Evolutionary conservation across 164 flowering plant species (phyloP).

Genomic region (Aristolochia fimbriata): DNA sequence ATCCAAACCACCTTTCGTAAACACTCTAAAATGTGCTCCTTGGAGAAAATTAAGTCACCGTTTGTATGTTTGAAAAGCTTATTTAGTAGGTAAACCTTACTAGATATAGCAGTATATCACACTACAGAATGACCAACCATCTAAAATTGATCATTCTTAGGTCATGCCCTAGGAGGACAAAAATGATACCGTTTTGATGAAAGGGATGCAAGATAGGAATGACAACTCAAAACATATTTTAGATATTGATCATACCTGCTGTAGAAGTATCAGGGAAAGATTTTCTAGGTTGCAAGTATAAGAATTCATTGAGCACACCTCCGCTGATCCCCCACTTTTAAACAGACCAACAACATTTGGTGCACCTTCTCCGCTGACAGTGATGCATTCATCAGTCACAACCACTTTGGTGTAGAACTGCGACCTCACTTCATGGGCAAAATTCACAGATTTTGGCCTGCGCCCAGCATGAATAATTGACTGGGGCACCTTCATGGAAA

Average conservation of each 20-base stretch:
- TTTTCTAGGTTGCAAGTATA: slow-evolving; percentile 71
- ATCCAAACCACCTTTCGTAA: too few species aligned
- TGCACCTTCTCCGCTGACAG: slow-evolving; percentile 80
- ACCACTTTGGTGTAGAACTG: slow-evolving; percentile 72
- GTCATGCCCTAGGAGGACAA: too few species aligned
- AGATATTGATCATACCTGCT: slow-evolving; percentile 47
- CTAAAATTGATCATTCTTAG: too few species aligned
- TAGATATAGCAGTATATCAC: too few species aligned
- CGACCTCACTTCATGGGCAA: slow-evolving; percentile 21
- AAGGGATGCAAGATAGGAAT: too few species aligned
- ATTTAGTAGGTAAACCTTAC: too few species aligned
- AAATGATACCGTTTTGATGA: neutral
- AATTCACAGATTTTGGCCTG: slow-evolving; percentile 24
- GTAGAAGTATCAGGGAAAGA: slow-evolving; percentile 68
- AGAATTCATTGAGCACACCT: slow-evolving; percentile 38
- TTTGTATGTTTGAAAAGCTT: too few species aligned
- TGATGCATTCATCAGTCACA: slow-evolving; percentile 73
- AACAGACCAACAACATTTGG: slow-evolving; percentile 76
- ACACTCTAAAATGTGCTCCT: too few species aligned
- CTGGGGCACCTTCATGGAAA: slow-evolving; percentile 61
- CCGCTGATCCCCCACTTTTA: slow-evolving; percentile 45
- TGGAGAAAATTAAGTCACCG: too few species aligned
- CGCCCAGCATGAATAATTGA: slow-evolving; percentile 39
- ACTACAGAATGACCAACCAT: too few species aligned
- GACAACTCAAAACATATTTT: neutral